Base-by-base conservation (phyloP, 805 yeast genomes). In the Saturnispora dispora region DNA sequence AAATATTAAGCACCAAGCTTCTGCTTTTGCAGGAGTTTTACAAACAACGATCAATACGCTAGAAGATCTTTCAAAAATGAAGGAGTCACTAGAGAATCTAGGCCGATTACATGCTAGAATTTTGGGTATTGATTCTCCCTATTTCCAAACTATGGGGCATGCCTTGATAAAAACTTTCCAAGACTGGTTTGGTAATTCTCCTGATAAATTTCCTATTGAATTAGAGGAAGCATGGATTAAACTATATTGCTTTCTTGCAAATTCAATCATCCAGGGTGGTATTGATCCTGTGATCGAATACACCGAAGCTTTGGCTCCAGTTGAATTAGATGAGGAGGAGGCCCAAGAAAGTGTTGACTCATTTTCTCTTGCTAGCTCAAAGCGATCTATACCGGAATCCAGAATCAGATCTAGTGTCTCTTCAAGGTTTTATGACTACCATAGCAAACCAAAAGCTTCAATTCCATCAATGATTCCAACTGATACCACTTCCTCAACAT, bases 101-200 rank as follows among this genome's bases (percentile, higher is more conserved):
- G 95, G 90, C 2, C 85, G 84, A 61, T 71, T 87, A 48, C 95
- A 88, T 64, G 71, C 88, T 2, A 69, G 95, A 57, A 81, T 87
- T 47, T 69, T 87, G 54, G 88, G 87, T 15, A 83, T 85, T 39
- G 88, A 83, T 53, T 75, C 85, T 0, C 73, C 75, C 2, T 82
- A 80, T 61, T 85, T 81, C 57, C 82, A 82, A 62, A 64, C 81
- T 36, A 81, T 85, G 88, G 91, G 91, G 1, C 77, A 77, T 50
- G 88, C 89, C 0, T 70, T 85, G 43, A 71, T 84, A 52, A 77
- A 75, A 58, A 84, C 91, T 0, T 80, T 84, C 57, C 76, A 77
- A 58, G 88, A 83, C 62, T 66, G 89, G 57, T 83, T 82, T 45
- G 63, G 60, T 37, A 54, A 58, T 39, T 52, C 59, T 27, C 57